phyloP scores from a whole-genome alignment of 2,329 filamentous ascomycete genomes.

The Sphaerulina vaccinii region DNA sequence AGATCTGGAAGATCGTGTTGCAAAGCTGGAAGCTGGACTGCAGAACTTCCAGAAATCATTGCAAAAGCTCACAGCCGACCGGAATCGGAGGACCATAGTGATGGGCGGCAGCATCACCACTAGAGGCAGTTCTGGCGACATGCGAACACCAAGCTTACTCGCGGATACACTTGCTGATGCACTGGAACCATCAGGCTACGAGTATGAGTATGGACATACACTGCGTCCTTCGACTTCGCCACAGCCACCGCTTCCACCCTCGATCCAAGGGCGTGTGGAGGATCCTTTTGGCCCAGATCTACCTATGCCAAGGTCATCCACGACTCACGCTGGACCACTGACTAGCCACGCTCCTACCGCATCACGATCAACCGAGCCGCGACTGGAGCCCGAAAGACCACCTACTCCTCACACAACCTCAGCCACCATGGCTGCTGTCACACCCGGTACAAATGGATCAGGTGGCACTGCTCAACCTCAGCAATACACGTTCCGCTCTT shows the following conservation, averaged over 20 bases:
- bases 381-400: background rate
- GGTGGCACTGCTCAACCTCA: constrained; percentile 13
- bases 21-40: constrained; percentile 37
- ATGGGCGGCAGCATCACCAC: constrained; percentile 25
- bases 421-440: constrained; percentile 17
- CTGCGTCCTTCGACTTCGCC: constrained; percentile 29
- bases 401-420: constrained; percentile 8
- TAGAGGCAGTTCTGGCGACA: constrained; percentile 21
- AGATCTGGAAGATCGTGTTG: constrained; percentile 39
- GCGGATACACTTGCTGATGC: constrained; percentile 32
- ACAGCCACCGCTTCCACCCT: constrained; percentile 22
- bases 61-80: constrained; percentile 34
- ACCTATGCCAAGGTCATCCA: background rate
- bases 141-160: constrained; percentile 37
- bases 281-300: constrained; percentile 20
- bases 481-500: constrained; percentile 35
- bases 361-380: constrained; percentile 3
- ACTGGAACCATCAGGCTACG: constrained; percentile 23
- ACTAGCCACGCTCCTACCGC: constrained; percentile 10
- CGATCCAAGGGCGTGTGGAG: constrained; percentile 16
- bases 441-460: constrained; percentile 1
- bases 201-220: constrained; percentile 26
- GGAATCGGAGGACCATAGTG: constrained; percentile 35
- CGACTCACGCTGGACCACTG: background rate
- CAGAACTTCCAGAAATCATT: constrained; percentile 37